Evolutionary conservation across 306 rosid genomes (phyloP).

Genomic region (Alnus rubra): DNA sequence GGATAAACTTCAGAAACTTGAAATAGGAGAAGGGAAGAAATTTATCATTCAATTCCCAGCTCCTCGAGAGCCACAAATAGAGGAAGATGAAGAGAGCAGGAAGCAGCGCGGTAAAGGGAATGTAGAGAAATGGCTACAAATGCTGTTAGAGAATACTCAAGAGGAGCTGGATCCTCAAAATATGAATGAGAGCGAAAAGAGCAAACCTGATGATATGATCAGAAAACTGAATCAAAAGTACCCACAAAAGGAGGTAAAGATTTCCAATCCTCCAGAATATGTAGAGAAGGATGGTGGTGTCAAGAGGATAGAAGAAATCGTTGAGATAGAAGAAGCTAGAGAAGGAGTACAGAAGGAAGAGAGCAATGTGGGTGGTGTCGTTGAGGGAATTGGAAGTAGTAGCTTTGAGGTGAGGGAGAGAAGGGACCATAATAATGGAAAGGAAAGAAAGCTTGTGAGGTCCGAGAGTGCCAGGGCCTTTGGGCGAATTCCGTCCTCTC

Average conservation of each 20-base stretch:
- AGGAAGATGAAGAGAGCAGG: constrained; percentile 85
- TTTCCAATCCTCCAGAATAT: constrained; percentile 32
- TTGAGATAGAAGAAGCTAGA: constrained; percentile 30
- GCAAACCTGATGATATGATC: constrained; percentile 41
- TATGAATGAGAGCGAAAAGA: constrained; percentile 35
- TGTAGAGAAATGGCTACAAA: constrained; percentile 92
- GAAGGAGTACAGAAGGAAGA: constrained; percentile 20
- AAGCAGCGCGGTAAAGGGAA: constrained; percentile 85
- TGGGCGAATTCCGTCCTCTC: constrained; percentile 86
- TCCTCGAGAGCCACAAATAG: constrained; percentile 43
- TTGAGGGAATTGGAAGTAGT: constrained; percentile 38
- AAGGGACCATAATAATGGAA: constrained; percentile 45
- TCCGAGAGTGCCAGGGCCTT: constrained; percentile 75
- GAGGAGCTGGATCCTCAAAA: constrained; percentile 39
- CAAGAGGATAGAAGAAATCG: constrained; percentile 28
- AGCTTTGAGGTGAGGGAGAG: constrained; percentile 52
- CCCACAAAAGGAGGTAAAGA: constrained; percentile 53
- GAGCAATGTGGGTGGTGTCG: constrained; percentile 22
- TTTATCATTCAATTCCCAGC: constrained; percentile 36
- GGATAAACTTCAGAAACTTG: constrained; percentile 46
- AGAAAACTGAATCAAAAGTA: constrained; percentile 45
- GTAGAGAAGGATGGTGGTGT: constrained; percentile 22
- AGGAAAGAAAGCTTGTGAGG: constrained; percentile 57
- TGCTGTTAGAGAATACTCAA: constrained; percentile 66
- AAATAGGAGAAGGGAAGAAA: constrained; percentile 52